Percentiles rank a stretch among this genome's conserved stretches.
phyloP scores from a whole-genome alignment of 441 rosid species.

The Codiaeum variegatum region DNA sequence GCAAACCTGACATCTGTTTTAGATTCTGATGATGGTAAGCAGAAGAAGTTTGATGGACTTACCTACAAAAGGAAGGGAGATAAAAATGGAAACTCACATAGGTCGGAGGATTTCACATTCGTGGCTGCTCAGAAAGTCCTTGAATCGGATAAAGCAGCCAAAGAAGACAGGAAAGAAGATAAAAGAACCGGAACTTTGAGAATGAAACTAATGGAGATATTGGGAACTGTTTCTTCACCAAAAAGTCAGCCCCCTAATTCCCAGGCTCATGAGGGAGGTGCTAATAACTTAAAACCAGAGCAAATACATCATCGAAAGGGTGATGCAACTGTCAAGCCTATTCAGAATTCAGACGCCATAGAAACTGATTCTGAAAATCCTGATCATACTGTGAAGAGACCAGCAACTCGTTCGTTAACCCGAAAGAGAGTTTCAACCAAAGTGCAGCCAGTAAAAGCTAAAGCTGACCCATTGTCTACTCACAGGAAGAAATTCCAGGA shows the following conservation, averaged over 20 bases:
- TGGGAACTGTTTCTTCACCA: slow-evolving; percentile 62
- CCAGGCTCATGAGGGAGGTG: slow-evolving; percentile 33
- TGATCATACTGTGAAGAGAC: slow-evolving; percentile 43
- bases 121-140: slow-evolving; percentile 35
- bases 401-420: slow-evolving; percentile 53
- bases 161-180: slow-evolving; percentile 33
- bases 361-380: slow-evolving; percentile 79
- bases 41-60: slow-evolving; percentile 30
- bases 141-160: slow-evolving; percentile 32
- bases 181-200: slow-evolving; percentile 58
- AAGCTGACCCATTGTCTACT: slow-evolving; percentile 34
- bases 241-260: slow-evolving; percentile 46
- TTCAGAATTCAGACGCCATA: slow-evolving; percentile 63
- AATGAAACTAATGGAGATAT: slow-evolving; percentile 71
- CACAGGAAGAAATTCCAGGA: slow-evolving; percentile 32
- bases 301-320: slow-evolving; percentile 26
- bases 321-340: slow-evolving; percentile 35
- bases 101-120: slow-evolving; percentile 43
- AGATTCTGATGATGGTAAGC: slow-evolving; percentile 32
- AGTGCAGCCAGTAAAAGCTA: slow-evolving; percentile 27
- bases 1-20: slow-evolving; percentile 34
- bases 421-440: slow-evolving; percentile 38
- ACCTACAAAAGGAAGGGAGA: slow-evolving; percentile 38
- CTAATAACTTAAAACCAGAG: slow-evolving; percentile 31
- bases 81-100: slow-evolving; percentile 35